These are phyloP conservation scores for Parascedosporium putredinis DNA, from an alignment of 2,329 filamentous ascomycete genomes.

Conservation along the genomic window DNA sequence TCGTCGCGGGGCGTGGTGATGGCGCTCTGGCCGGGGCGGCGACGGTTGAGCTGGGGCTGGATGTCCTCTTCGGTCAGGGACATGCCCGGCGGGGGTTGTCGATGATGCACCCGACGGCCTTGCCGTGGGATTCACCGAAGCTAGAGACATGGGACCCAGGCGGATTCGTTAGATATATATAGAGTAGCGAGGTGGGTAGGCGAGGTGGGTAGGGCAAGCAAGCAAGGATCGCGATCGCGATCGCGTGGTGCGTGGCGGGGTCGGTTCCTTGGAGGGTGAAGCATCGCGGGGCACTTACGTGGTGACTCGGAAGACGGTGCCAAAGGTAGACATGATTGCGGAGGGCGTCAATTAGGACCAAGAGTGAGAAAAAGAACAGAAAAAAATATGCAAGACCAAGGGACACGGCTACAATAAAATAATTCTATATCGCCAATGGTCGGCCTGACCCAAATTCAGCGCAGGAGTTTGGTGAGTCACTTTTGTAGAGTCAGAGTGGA, in stretches of 20 bases:
- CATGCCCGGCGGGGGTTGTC: conserved; percentile 88
- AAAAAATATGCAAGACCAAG: not conserved
- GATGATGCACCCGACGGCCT: conserved; percentile 87
- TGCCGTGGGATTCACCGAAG: conserved; percentile 66
- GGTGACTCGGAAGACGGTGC: conserved; percentile 69
- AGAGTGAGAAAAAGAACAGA: conserved; percentile 5
- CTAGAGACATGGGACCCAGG: conserved; percentile 20
- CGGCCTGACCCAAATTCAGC: not conserved
- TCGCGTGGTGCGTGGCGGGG: not conserved
- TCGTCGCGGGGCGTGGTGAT: conserved; percentile 90
- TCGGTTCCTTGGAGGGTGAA: conserved; percentile 10
- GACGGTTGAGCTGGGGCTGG: conserved; percentile 86
- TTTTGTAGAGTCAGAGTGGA: not conserved
- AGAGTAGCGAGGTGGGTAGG: no score
- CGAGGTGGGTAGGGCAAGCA: no score
- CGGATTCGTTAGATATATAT: no score
- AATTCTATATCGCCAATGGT: not conserved
- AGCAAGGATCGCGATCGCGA: no score
- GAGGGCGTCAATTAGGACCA: conserved; percentile 11
- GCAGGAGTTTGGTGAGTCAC: not conserved
- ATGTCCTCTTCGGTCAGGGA: conserved; percentile 76
- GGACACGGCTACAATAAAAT: not conserved
- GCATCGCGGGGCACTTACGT: conserved; percentile 45
- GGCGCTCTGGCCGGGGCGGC: conserved; percentile 77
- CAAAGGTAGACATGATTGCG: conserved; percentile 73